Evolutionary conservation across 495 filamentous ascomycete species (phyloP).

Genomic region (Trichoderma asperelloides): DNA sequence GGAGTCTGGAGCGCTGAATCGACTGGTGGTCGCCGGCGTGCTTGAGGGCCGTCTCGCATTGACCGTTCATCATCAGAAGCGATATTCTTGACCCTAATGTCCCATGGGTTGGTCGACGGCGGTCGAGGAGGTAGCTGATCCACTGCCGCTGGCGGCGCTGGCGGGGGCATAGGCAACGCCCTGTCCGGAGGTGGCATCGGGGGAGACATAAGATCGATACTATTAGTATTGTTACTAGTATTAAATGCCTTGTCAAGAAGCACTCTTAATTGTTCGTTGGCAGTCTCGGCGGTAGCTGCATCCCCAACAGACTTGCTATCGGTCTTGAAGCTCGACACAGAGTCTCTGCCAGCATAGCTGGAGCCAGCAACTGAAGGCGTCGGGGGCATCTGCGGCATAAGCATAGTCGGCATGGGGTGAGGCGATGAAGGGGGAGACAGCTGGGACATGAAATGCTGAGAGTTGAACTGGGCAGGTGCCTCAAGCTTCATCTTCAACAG

Average conservation of each 20-base stretch:
- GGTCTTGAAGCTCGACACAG: slow-evolving; percentile 12
- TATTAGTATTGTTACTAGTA: not conserved
- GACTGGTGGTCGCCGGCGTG: not conserved
- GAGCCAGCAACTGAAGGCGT: slow-evolving; percentile 12
- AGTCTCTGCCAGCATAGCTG: slow-evolving; percentile 20
- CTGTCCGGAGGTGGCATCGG: slow-evolving; percentile 15
- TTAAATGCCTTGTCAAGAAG: slow-evolving; percentile 1
- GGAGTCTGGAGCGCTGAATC: not conserved
- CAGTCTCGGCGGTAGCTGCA: not conserved
- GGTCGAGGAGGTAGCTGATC: slow-evolving; percentile 17
- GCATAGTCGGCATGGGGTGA: not conserved
- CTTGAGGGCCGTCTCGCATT: not conserved
- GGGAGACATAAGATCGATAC: slow-evolving; percentile 12
- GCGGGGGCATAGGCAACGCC: slow-evolving; percentile 15
- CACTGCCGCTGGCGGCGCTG: not conserved
- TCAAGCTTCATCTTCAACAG: slow-evolving; percentile 33
- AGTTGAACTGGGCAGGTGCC: slow-evolving; percentile 14
- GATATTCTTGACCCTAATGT: slow-evolving; percentile 10
- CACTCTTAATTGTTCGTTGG: slow-evolving; percentile 2
- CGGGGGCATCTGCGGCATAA: slow-evolving; percentile 14
- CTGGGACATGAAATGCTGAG: slow-evolving; percentile 9
- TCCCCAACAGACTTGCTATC: not conserved
- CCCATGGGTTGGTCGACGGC: slow-evolving; percentile 22
- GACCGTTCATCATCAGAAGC: not conserved
- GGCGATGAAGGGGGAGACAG: slow-evolving; percentile 8